Evolutionary conservation across 1,284 basidiomycete species (phyloP).

Genomic region (Schizophyllum amplum): DNA sequence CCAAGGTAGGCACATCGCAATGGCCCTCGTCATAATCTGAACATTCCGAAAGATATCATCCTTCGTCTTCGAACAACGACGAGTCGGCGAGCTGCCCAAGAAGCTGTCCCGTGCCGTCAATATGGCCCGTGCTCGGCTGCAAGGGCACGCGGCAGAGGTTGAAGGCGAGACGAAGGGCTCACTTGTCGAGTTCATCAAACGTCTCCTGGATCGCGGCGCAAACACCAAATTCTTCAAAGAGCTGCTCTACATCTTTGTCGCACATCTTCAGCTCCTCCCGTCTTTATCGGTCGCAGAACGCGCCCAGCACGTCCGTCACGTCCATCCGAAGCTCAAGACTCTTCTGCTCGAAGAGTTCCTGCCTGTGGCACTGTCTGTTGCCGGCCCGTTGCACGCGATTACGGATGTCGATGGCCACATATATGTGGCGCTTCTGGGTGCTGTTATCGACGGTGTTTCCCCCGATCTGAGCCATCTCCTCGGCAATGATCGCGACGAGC

Average conservation of each 20-base stretch:
- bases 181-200: constrained; percentile 11
- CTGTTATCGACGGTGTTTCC: background rate
- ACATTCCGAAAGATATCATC: constrained; percentile 31
- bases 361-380: constrained; percentile 24
- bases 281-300: constrained; percentile 35
- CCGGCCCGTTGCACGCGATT: constrained; percentile 20
- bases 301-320: constrained; percentile 23
- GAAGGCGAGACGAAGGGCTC: background rate
- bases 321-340: constrained; percentile 22
- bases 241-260: constrained; percentile 21
- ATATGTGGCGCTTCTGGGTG: constrained; percentile 24
- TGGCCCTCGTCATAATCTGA: background rate
- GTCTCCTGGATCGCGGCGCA: background rate
- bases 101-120: background rate
- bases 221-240: constrained; percentile 9
- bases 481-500: constrained; percentile 20
- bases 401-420: constrained; percentile 27
- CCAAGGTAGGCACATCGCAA: constrained; percentile 37
- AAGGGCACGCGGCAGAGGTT: background rate
- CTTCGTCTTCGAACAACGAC: constrained; percentile 35
- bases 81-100: constrained; percentile 2
- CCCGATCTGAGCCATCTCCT: constrained; percentile 19
- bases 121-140: background rate
- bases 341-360: constrained; percentile 30
- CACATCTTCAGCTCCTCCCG: constrained; percentile 36